Evolutionary conservation across 495 filamentous ascomycete genomes (phyloP), one percentile per base, ranked within the genome.

Genomic region (Aspergillus funiculosus): DNA sequence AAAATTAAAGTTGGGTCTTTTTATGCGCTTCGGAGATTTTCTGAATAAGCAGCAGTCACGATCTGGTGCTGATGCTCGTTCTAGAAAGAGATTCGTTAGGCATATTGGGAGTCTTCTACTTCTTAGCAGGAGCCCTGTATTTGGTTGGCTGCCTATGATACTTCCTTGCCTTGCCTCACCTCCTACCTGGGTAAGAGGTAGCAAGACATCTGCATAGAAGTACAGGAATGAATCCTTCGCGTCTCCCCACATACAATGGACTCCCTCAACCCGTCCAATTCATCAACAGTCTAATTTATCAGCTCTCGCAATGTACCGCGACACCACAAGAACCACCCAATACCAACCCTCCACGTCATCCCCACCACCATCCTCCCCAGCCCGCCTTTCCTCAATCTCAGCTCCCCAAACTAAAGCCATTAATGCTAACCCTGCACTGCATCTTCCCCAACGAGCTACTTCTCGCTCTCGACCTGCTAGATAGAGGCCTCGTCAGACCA

Each of bases 391-490:
- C 63, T 25, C 13, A 52, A 37, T 28, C 51, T 31, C 43, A 59
- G 9, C 28, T 56, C 4, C 25, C 55, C 15, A 49, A 51, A 38
- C 46, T 59, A 2, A 75, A 72, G 46, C 61, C 69, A 21, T 32
- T 75, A 13, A 55, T 80, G 45, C 50, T 78, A 21, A 75, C 74
- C 7, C 63, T 80, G 11, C 77, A 79, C 58, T 75, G 67, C 34
- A 59, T 80, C 3, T 72, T 78, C 31, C 76, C 77, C 1, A 72
- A 70, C 43, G 71, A 72, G 18, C 56, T 81, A 14, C 77, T 94
- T 0, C 84, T 86, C 3, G 86, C 88, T 0, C 73, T 95, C 1
- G 88, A 94, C 54, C 72, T 94, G 1, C 73, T 95, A 4, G 89
- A 95, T 56, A 74, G 89, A 7, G 61, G 73, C 5, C 69, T 88